phyloP scores from a whole-genome alignment of 768 basidiomycete genomes.

The Trametes sanguinea region DNA sequence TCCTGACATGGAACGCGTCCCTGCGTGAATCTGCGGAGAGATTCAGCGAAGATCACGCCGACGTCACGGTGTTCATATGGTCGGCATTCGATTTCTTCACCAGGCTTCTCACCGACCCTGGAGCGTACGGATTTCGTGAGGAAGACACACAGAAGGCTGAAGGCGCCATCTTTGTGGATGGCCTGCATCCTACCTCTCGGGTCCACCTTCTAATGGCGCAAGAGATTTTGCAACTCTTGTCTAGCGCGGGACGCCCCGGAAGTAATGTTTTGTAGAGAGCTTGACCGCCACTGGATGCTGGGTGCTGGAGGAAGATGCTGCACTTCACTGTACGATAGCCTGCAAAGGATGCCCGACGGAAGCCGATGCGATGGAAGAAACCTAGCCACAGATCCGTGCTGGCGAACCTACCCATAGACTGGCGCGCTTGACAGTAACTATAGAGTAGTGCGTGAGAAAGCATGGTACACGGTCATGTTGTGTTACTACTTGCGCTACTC shows the following conservation, averaged over 20 bases:
- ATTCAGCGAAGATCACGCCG: slow-evolving; percentile 46
- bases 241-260: not conserved
- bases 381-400: too few relatives aligned
- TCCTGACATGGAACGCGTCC: slow-evolving; percentile 46
- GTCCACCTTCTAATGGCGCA: slow-evolving; percentile 50
- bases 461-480: too few relatives aligned
- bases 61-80: slow-evolving; percentile 50
- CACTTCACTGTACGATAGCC: too few relatives aligned
- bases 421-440: too few relatives aligned
- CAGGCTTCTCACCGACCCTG: slow-evolving; percentile 50
- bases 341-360: too few relatives aligned
- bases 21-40: slow-evolving; percentile 34
- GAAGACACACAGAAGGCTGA: slow-evolving; percentile 36
- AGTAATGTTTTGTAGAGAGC: too few relatives aligned
- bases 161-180: slow-evolving; percentile 51
- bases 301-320: too few relatives aligned
- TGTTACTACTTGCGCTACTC: too few relatives aligned
- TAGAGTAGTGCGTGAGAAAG: too few relatives aligned
- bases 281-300: too few relatives aligned
- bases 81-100: slow-evolving; percentile 50
- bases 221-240: slow-evolving; percentile 39
- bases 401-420: too few relatives aligned
- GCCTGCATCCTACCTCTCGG: slow-evolving; percentile 51
- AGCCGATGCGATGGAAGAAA: too few relatives aligned
- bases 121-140: slow-evolving; percentile 39